phyloP scores from a whole-genome alignment of 192 early-diverging fungal species.

The Entomortierella chlamydospora region DNA sequence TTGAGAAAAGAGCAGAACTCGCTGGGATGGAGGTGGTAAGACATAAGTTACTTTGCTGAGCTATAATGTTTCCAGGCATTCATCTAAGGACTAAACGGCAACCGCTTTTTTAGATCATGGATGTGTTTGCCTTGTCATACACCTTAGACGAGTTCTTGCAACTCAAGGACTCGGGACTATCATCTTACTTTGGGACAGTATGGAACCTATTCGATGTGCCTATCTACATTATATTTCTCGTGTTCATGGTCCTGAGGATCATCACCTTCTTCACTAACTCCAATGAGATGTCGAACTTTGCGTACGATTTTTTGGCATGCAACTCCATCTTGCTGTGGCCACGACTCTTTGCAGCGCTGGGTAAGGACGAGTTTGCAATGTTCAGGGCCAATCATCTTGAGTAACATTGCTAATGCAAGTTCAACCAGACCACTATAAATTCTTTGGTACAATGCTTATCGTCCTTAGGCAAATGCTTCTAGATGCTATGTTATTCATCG shows the following conservation, averaged over 20 bases:
- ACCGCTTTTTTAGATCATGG: constrained; percentile 38
- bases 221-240: constrained; percentile 51
- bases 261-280: constrained; percentile 35
- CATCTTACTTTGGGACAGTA: constrained; percentile 58
- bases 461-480: constrained; percentile 57
- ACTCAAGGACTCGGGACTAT: constrained; percentile 51
- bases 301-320: constrained; percentile 54
- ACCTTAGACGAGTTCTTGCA: constrained; percentile 52
- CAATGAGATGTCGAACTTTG: constrained; percentile 31
- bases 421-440: constrained; percentile 47
- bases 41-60: no score
- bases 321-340: constrained; percentile 58
- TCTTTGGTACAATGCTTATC: constrained; percentile 59
- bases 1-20: constrained; percentile 28
- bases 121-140: constrained; percentile 40
- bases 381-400: background rate
- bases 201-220: constrained; percentile 61
- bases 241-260: constrained; percentile 43
- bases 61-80: no score
- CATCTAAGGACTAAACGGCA: no score
- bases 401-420: background rate
- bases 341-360: constrained; percentile 54
- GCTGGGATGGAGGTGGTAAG: constrained; percentile 47
- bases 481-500: constrained; percentile 54
- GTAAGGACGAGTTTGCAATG: constrained; percentile 9